Evolutionary conservation across 2,329 filamentous ascomycete species (phyloP).

Genomic region (Alternaria sp.): DNA sequence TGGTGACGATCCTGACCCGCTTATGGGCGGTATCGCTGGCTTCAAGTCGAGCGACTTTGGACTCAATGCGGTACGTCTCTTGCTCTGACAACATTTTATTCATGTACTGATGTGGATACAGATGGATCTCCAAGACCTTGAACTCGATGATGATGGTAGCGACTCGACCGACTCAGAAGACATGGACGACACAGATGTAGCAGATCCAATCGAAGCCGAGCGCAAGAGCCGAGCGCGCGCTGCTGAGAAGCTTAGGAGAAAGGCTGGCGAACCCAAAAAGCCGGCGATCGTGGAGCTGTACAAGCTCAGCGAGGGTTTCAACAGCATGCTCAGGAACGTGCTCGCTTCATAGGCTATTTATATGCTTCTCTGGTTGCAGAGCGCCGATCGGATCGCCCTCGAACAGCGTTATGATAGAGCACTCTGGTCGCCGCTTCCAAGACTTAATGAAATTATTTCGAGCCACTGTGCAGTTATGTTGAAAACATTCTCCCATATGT

Average conservation of each 20-base stretch:
- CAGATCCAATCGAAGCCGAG: conserved; percentile 90
- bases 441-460: conserved; percentile 4
- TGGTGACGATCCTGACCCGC: conserved; percentile 56
- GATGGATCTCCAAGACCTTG: conserved; percentile 84
- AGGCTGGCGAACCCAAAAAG: conserved; percentile 85
- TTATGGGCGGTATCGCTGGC: conserved; percentile 52
- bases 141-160: conserved; percentile 74
- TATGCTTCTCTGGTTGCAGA: background rate
- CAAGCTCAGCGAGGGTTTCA: conserved; percentile 81
- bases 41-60: conserved; percentile 91
- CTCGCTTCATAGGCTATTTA: conserved; percentile 63
- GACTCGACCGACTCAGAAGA: conserved; percentile 66
- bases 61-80: conserved; percentile 72
- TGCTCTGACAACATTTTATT: background rate
- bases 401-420: background rate
- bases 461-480: background rate
- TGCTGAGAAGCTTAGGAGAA: conserved; percentile 81
- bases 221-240: conserved; percentile 77
- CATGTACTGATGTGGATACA: conserved; percentile 37
- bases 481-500: background rate
- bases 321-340: conserved; percentile 82
- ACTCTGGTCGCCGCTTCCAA: background rate
- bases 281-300: conserved; percentile 80
- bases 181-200: conserved; percentile 72
- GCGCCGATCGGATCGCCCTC: background rate